Evolutionary conservation across 2,329 filamentous ascomycete genomes (phyloP).

Genomic region (Aspergillus aculeatinus): DNA sequence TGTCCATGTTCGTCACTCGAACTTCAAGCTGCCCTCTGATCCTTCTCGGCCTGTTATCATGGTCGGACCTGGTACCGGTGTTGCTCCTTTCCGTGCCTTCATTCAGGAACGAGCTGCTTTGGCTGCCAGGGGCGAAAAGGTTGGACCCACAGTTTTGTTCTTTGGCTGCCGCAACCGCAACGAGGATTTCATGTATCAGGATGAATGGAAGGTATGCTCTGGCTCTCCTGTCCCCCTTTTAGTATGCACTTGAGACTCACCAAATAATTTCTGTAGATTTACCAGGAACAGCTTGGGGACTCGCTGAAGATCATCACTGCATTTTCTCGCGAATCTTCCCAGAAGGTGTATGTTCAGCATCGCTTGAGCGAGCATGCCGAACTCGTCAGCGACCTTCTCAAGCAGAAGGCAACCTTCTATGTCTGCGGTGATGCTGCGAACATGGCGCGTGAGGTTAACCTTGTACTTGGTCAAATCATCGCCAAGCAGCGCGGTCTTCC

Average conservation of each 20-base stretch:
- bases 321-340: conserved; percentile 82
- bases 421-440: conserved; percentile 97
- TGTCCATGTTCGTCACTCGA: conserved; percentile 94
- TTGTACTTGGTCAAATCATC: conserved; percentile 82
- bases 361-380: conserved; percentile 77
- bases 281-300: conserved; percentile 78
- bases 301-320: conserved; percentile 88
- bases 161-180: conserved; percentile 84
- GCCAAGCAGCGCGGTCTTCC: conserved; percentile 77
- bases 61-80: conserved; percentile 93
- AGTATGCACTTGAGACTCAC: conserved; percentile 21
- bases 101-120: conserved; percentile 88
- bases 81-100: conserved; percentile 93
- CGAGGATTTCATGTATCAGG: conserved; percentile 91
- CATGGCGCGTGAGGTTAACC: conserved; percentile 93
- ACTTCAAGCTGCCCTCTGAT: conserved; percentile 98
- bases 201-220: conserved; percentile 83
- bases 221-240: conserved; percentile 1
- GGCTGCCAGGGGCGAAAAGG: conserved; percentile 73
- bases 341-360: conserved; percentile 98
- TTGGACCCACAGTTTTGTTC: conserved; percentile 88
- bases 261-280: conserved; percentile 59
- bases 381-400: conserved; percentile 82
- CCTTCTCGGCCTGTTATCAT: conserved; percentile 92
- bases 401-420: conserved; percentile 88